A percentile compares a stretch with the other conserved stretches of the same genome.
These are phyloP conservation scores for Lyophyllum shimeji DNA, from an alignment of 768 basidiomycete species.

Conservation along the genomic window DNA sequence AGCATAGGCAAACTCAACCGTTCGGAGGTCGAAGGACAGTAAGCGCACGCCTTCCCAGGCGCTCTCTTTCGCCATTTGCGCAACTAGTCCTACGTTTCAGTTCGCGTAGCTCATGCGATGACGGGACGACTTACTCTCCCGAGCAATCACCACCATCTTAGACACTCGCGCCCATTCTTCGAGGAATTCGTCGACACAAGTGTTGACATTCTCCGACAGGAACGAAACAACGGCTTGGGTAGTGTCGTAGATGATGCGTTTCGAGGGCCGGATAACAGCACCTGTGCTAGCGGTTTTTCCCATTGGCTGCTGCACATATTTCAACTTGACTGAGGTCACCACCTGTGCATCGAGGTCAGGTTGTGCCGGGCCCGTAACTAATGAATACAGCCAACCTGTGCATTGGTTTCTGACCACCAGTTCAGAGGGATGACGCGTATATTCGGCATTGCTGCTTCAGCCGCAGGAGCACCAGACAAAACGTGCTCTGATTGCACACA, in stretches of 20 bases:
- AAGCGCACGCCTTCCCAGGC: conserved; percentile 77
- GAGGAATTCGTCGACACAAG: conserved; percentile 86
- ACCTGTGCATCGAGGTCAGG: conserved; percentile 43
- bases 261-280: conserved; percentile 77
- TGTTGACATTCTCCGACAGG: conserved; percentile 81
- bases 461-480: conserved; percentile 79
- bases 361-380: conserved; percentile 6
- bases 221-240: conserved; percentile 88
- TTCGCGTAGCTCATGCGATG: conserved; percentile 3
- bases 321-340: conserved; percentile 87
- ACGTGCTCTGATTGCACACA: conserved; percentile 83
- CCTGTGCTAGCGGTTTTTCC: conserved; percentile 65
- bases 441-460: conserved; percentile 91
- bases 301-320: conserved; percentile 85
- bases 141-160: conserved; percentile 91
- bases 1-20: conserved; percentile 87
- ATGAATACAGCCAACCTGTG: conserved; percentile 38
- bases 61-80: conserved; percentile 74
- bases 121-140: conserved; percentile 59
- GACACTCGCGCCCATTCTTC: conserved; percentile 93
- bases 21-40: conserved; percentile 88
- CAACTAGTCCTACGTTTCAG: conserved; percentile 47
- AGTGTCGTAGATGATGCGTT: conserved; percentile 88
- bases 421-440: conserved; percentile 86
- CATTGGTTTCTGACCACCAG: conserved; percentile 87